Conservation (phyloP, 306 rosid species). For the Ochetophila trinervis region DNA sequence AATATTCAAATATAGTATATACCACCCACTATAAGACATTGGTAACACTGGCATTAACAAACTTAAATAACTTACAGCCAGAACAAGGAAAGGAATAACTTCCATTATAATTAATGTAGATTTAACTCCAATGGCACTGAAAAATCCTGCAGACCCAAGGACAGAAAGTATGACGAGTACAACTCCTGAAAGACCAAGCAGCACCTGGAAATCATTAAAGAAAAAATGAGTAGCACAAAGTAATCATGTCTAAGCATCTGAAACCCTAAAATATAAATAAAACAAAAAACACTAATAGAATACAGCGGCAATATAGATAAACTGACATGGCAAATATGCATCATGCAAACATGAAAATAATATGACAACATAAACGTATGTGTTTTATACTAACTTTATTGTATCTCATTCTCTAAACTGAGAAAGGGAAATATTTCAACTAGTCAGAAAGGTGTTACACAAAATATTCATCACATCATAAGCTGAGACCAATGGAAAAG, state of each 20-base stretch:
- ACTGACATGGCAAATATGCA: not conserved
- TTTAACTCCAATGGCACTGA: constrained; percentile 88
- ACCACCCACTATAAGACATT: constrained; percentile 3
- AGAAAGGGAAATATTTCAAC: no score
- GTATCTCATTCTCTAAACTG: no score
- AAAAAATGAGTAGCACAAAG: constrained; percentile 20
- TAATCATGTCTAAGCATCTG: constrained; percentile 1
- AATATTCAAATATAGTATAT: constrained; percentile 2
- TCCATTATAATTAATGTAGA: constrained; percentile 96
- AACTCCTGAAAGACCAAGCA: constrained; percentile 92
- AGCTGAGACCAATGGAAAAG: no score
- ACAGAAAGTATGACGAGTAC: constrained; percentile 89
- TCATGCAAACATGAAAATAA: no score
- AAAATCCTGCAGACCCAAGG: constrained; percentile 89
- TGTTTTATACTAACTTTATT: no score
- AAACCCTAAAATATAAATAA: not conserved
- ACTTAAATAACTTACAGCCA: constrained; percentile 66
- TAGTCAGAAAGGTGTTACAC: no score
- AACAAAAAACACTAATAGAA: not conserved
- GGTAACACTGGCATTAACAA: constrained; percentile 4
- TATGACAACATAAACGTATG: no score
- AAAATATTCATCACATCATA: no score
- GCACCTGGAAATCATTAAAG: constrained; percentile 48
- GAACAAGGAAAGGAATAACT: constrained; percentile 92
- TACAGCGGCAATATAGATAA: not conserved